Base-by-base conservation (phyloP, 495 filamentous ascomycete species). In the Lepidopterella palustris region DNA sequence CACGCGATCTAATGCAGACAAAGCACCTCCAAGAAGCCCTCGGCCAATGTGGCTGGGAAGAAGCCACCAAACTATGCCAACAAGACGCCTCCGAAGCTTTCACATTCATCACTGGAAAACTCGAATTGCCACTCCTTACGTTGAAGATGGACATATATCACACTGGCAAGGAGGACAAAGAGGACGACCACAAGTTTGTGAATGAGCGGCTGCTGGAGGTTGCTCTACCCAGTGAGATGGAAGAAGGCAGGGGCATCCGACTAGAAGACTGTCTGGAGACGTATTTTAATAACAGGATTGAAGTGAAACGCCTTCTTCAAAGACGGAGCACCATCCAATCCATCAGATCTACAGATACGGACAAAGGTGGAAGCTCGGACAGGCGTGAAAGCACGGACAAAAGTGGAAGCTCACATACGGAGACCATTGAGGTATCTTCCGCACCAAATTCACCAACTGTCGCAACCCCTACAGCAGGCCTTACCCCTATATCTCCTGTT, bases 11-110 rank as follows among this genome's bases (percentile, higher is more conserved):
- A 23, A 0, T 9, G 9, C 66, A 96, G 90, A 95, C 89, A 13
- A 78, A 85, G 68, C 81, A 89, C 60, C 77, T 98, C 15, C 92
- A 96, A 71, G 81, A 89, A 20, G 78, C 90, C 1, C 73, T 98
- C 11, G 84, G 87, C n/a, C 84, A 82, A 29, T 96, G 92, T 71
- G 93, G 93, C 23, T 98, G 93, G 93, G 77, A 81, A 67, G 92
- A 95, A 49, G 92, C 92, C 32, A 79, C 80, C 15, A 74, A 79
- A 42, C 67, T 89, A 26, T 78, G 81, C 57, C 93, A 98, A 71
- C 93, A 98, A 67, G 93, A 98, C 72, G 85, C 87, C 1, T 97
- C 93, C 0, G 93, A 98, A 71, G 92, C 92, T 1, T 98, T 97
- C 70, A 87, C 85, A 0, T 96, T 96, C 72, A 89, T 98, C 52